Base-by-base conservation (phyloP, 108 stramenopile genomes). In the Craspedostauros australis region DNA sequence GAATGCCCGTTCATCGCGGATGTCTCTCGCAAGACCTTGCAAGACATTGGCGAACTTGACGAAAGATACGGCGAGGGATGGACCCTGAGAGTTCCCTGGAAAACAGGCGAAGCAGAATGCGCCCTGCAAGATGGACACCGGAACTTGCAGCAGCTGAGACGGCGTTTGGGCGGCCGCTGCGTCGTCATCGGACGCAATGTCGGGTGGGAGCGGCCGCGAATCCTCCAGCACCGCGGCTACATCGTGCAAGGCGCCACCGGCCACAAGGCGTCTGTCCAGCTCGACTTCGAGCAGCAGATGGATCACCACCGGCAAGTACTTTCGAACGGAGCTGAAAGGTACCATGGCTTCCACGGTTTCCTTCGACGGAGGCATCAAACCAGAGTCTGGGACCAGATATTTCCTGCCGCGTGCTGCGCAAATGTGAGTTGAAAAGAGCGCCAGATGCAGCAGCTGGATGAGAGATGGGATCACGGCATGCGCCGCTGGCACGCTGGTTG, bases 371-470 rank as follows among this genome's bases (percentile, higher is more conserved):
- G 50, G 29, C 19, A 59, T 32, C 20, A 92, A 45, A 14, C 91
- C 91, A 1, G 59, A 61, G 33, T 79, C 77, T 3, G 86, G 86
- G 46, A 92, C 54, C 29, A 70, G 42, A 52, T 72, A 82, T 29
- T 45, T 50, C 39, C 59, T 73, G 20, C 83, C 90, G 50, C 82
- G 75, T 26, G 73, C 18, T 4, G 82, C 84, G 70, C 91, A 92
- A 24, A 88, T 50, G 18, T 82, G 75, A n/a, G 71, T 73, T 12
- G 91, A 87, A 59, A 73, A 77, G 38, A 73, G 67, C 22, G 80
- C 83, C 43, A 92, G 73, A 66, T 82, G 72, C n/a, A 92, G 51
- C 31, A 92, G 41, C 63, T 92, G 91, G 24, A 92, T 46, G 19
- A 88, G 33, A 2, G 86, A 88, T 42, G 90, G 91, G 6, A 86